Evolutionary conservation across 257 asterid genomes (phyloP), one percentile per base, ranked within the genome.

Genomic region (Salvia rosmarinus): DNA sequence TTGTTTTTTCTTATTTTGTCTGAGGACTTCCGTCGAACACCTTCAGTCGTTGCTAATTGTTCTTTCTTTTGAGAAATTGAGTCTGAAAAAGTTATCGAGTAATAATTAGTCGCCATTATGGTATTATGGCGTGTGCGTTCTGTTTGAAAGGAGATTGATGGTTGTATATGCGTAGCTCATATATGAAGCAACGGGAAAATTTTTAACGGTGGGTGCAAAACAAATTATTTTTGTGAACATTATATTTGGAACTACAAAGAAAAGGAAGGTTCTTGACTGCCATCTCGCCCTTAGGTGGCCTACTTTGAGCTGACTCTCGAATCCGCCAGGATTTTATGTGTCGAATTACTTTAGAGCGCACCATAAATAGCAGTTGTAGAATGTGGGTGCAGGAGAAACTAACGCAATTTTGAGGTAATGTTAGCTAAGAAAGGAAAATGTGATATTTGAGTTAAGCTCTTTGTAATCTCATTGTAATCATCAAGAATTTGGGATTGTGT

Each of bases 1-100:
- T 4, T 20, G 65, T 42, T 47, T 42, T 61, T 52, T 44, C 9
- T 59, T 32, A 1, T 28, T 28, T 28, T 28, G 7, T 34, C 21
- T 20, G 55, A 6, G 78, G 20, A 19, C 30, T 50, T 59, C n/a
- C 65, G 6, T 50, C 73, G 42, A 74, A 56, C 68, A 25, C 39
- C 39, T 5, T 39, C 21, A 30, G 34, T 16, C 4, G 17, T 3
- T 23, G 39, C 42, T n/a, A 63, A 64, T 68, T 34, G 8, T 52
- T 60, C 19, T 64, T 13, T 12, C 0, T 54, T n/a, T 16, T 43
- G 9, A 46, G 71, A 65, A 43, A 10, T 44, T 16, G 10, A 12
- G 3, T 32, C 37, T 6, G 1, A n/a, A 5, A 47, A 47, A 11
- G 6, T 47, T n/a, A 16, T n/a, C 55, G 6, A 16, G 2, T 13